These are phyloP conservation scores for Peronospora destructor DNA, from an alignment of 352 stramenopile genomes.

Conservation along the genomic window DNA sequence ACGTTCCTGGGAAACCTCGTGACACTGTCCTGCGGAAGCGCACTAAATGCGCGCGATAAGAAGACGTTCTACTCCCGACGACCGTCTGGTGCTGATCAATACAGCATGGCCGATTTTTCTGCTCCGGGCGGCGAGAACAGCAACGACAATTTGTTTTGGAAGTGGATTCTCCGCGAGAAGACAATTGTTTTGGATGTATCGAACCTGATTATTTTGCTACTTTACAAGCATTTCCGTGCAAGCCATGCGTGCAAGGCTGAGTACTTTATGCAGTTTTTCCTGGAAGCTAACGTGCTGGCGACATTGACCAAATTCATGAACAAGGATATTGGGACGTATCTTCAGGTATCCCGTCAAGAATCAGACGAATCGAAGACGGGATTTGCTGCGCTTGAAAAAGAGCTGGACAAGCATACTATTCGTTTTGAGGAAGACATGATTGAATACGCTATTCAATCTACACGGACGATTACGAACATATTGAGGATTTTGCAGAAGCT, in stretches of 20 bases:
- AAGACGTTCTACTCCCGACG: constrained; percentile 72
- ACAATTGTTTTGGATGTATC: constrained; percentile 68
- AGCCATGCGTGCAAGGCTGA: constrained; percentile 72
- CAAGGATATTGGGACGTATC: constrained; percentile 71
- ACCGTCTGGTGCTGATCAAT: constrained; percentile 46
- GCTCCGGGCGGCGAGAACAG: constrained; percentile 30
- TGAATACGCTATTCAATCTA: constrained; percentile 61
- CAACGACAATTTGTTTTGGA: constrained; percentile 70
- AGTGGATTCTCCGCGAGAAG: constrained; percentile 80
- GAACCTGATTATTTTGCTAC: constrained; percentile 49
- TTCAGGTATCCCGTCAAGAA: constrained; percentile 62
- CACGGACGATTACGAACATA: constrained; percentile 68
- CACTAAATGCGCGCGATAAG: constrained; percentile 68
- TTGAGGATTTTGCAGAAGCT: constrained; percentile 76
- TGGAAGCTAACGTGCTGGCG: constrained; percentile 62
- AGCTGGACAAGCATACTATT: constrained; percentile 53
- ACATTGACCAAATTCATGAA: constrained; percentile 86
- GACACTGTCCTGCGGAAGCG: constrained; percentile 56
- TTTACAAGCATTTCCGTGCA: constrained; percentile 74
- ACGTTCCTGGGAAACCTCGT: constrained; percentile 62
- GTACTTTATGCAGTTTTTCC: constrained; percentile 76
- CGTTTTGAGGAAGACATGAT: constrained; percentile 60
- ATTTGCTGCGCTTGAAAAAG: constrained; percentile 54
- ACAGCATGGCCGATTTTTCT: constrained; percentile 43
- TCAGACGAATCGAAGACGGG: constrained; percentile 41